Evolutionary conservation across 1,284 basidiomycete species (phyloP).

Genomic region (Earliella scabrosa): DNA sequence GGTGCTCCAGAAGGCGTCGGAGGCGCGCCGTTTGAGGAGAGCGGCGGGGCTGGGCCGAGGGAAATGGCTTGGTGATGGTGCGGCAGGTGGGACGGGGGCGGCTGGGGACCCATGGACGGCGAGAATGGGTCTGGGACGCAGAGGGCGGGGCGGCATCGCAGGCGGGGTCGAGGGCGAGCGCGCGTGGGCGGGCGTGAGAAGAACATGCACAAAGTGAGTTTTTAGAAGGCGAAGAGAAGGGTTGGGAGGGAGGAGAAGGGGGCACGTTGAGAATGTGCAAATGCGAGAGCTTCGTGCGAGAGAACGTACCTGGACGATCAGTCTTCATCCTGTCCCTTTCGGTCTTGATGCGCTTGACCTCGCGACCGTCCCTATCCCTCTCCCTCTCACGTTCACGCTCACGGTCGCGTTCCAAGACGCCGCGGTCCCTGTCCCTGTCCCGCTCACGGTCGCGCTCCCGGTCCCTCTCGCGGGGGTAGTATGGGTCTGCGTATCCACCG

Average conservation of each 20-base stretch:
- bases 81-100: slow-evolving; percentile 18
- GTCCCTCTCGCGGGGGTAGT: slow-evolving; percentile 36
- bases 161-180: slow-evolving; percentile 10
- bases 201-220: background rate
- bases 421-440: slow-evolving; percentile 36
- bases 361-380: slow-evolving; percentile 35
- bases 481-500: slow-evolving; percentile 30
- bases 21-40: slow-evolving; percentile 17
- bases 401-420: slow-evolving; percentile 26
- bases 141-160: background rate
- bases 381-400: slow-evolving; percentile 29
- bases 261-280: slow-evolving; percentile 16
- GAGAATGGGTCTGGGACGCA: slow-evolving; percentile 26
- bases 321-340: slow-evolving; percentile 39
- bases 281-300: slow-evolving; percentile 13
- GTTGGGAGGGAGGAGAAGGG: background rate
- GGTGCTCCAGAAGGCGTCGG: slow-evolving; percentile 17
- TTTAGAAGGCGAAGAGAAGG: slow-evolving; percentile 2
- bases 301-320: slow-evolving; percentile 37
- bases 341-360: slow-evolving; percentile 50
- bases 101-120: slow-evolving; percentile 23
- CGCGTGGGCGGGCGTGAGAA: slow-evolving; percentile 17
- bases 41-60: slow-evolving; percentile 24
- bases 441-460: slow-evolving; percentile 37
- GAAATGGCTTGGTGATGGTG: slow-evolving; percentile 30